Evolutionary conservation across 1,284 basidiomycete species (phyloP), one percentile per base, ranked within the genome.

Genomic region (Erythrobasidium hasegawianum): DNA sequence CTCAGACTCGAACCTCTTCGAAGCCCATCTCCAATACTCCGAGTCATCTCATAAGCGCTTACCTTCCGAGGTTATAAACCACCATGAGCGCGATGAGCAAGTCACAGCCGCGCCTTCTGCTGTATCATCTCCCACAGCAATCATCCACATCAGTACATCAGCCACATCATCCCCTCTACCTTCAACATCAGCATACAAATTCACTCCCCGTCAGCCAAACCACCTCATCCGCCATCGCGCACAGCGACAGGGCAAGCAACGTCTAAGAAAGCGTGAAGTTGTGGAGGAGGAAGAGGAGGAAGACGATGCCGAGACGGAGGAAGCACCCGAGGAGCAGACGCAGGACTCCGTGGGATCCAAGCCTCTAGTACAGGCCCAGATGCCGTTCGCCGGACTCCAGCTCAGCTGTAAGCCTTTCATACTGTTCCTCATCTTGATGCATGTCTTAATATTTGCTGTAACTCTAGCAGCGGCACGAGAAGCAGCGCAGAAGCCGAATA

Each of bases 151-250:
- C 26, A 39, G 59, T n/a, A 16, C 66, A 0, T 9, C 29, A 38
- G 26, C 59, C 1, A 53, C 43, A 1, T 26, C 20, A 9, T 39
- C 33, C 1, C 2, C 27, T 26, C 14, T 52, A 40, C 13, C 43
- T 39, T 20, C 56, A 29, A 20, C 26, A 26, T 57, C 45, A 29
- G 29, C 20, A 11, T 4, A 3, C 27, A 18, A 13, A 7, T 59
- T 24, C 26, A 39, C 57, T 14, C 53, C 55, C 14, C 62, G 62
- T 22, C 62, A 65, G 45, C 62, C 62, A 41, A 65, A 49, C 38
- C 62, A 65, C 56, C 54, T 65, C 45, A 65, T 65, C 62, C 47
- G 53, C 43, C 62, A 65, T 29, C 55, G 62, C 55, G 22, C 55
- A 7, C 45, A 41, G 14, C 57, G 47, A 33, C 11, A 57, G 3